phyloP scores from a whole-genome alignment of 1,284 basidiomycete species.

The Gomphus sp. region DNA sequence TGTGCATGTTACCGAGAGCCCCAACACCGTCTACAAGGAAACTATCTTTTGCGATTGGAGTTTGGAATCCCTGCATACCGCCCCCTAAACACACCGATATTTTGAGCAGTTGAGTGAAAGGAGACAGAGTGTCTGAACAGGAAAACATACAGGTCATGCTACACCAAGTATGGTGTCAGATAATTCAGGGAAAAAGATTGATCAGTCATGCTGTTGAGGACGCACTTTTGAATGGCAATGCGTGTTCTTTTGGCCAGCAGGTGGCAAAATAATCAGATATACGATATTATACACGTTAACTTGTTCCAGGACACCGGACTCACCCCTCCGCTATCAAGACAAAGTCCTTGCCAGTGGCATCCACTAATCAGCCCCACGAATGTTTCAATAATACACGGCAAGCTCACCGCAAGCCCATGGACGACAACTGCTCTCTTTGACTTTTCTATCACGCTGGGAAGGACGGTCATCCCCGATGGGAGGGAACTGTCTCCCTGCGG shows the following conservation, averaged over 20 bases:
- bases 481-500: constrained; percentile 47
- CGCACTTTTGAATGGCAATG: constrained; percentile 60
- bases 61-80: constrained; percentile 54
- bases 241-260: constrained; percentile 32
- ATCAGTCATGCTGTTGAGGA: background rate
- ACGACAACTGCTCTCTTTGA: constrained; percentile 58
- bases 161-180: background rate
- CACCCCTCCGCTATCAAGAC: constrained; percentile 66
- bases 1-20: constrained; percentile 51
- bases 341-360: constrained; percentile 36
- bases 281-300: background rate
- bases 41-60: constrained; percentile 50
- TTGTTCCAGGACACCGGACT: constrained; percentile 15
- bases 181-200: background rate
- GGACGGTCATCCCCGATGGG: constrained; percentile 52
- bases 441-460: constrained; percentile 70
- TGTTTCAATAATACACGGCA: background rate
- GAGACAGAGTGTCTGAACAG: background rate
- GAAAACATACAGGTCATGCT: constrained; percentile 59
- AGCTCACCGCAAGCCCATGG: constrained; percentile 46
- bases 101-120: constrained; percentile 24
- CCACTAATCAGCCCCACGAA: background rate
- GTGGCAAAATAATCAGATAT: background rate
- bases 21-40: constrained; percentile 64
- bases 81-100: constrained; percentile 33